phyloP scores from a whole-genome alignment of 306 rosid genomes.

The Begonia fuchsioides region DNA sequence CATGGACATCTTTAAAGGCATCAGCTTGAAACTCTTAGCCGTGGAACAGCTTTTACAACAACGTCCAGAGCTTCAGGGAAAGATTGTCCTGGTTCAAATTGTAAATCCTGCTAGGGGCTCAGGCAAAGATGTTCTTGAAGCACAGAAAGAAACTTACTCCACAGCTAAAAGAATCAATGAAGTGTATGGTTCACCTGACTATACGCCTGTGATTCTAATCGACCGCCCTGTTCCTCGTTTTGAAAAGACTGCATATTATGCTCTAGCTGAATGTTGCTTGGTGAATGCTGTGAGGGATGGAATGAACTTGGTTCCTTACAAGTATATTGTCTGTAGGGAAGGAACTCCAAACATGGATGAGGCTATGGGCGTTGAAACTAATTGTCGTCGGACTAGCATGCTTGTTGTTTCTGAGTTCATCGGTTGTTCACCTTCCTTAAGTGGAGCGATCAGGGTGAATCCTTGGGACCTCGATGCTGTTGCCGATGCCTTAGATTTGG shows the following conservation, averaged over 20 bases:
- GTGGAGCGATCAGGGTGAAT: slow-evolving; percentile 14
- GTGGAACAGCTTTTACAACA: slow-evolving; percentile 15
- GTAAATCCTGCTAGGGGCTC: slow-evolving; percentile 17
- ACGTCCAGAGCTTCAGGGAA: slow-evolving; percentile 12
- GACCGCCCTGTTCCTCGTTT: slow-evolving; percentile 14
- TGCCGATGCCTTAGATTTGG: slow-evolving; percentile 12
- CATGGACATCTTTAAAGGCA: slow-evolving; percentile 16
- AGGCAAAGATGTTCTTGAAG: slow-evolving; percentile 13
- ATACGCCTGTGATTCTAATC: slow-evolving; percentile 11
- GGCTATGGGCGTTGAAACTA: slow-evolving; percentile 11
- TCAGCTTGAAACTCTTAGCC: slow-evolving; percentile 16
- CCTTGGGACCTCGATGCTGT: slow-evolving; percentile 17
- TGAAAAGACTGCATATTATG: slow-evolving; percentile 17
- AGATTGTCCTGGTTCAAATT: slow-evolving; percentile 13
- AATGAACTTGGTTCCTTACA: slow-evolving; percentile 16
- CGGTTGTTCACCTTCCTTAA: slow-evolving; percentile 15
- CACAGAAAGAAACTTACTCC: slow-evolving; percentile 12
- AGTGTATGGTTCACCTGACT: slow-evolving; percentile 13
- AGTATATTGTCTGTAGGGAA: slow-evolving; percentile 15
- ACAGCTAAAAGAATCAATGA: slow-evolving; percentile 13
- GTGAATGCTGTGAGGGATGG: slow-evolving; percentile 18
- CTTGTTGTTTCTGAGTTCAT: slow-evolving; percentile 15
- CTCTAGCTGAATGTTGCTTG: slow-evolving; percentile 15
- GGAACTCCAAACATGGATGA: slow-evolving; percentile 11
- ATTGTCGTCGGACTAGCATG: slow-evolving; percentile 12